A percentile compares a stretch with the other conserved stretches of the same genome.
Evolutionary conservation across 2,329 filamentous ascomycete species (phyloP).

Genomic region (Pestalotiopsis sp.): DNA sequence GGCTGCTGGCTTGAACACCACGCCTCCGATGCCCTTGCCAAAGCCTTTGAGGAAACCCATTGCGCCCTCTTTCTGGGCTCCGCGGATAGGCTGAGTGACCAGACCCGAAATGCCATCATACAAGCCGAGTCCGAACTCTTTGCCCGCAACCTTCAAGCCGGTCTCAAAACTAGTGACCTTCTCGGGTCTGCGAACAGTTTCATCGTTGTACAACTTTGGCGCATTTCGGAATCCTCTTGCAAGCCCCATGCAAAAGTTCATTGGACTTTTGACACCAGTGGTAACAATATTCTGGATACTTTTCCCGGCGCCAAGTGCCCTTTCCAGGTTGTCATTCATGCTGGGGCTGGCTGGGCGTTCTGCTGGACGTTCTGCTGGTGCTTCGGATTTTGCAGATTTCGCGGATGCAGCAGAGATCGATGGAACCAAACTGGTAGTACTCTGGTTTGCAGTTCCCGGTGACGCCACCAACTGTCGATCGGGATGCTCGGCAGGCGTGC

Average conservation of each 20-base stretch:
- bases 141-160: constrained; percentile 77
- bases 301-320: constrained; percentile 66
- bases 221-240: constrained; percentile 89
- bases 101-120: constrained; percentile 83
- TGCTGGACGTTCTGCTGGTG: constrained; percentile 3
- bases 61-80: constrained; percentile 64
- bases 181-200: constrained; percentile 75
- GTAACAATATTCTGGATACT: constrained; percentile 73
- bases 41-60: constrained; percentile 76
- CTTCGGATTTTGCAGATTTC: not conserved
- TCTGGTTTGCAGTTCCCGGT: not conserved
- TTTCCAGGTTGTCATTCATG: constrained; percentile 49
- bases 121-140: constrained; percentile 76
- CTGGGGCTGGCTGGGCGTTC: constrained; percentile 12
- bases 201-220: constrained; percentile 82
- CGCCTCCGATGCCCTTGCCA: constrained; percentile 80
- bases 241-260: constrained; percentile 82
- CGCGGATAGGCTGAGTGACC: constrained; percentile 75
- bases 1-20: constrained; percentile 81
- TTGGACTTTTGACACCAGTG: constrained; percentile 77
- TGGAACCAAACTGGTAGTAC: constrained; percentile 5
- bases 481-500: not conserved
- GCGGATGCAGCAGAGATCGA: constrained; percentile 12
- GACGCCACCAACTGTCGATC: not conserved
- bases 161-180: constrained; percentile 78